Conservation (phyloP, 768 basidiomycete genomes). For the Pulveroboletus sp. region DNA sequence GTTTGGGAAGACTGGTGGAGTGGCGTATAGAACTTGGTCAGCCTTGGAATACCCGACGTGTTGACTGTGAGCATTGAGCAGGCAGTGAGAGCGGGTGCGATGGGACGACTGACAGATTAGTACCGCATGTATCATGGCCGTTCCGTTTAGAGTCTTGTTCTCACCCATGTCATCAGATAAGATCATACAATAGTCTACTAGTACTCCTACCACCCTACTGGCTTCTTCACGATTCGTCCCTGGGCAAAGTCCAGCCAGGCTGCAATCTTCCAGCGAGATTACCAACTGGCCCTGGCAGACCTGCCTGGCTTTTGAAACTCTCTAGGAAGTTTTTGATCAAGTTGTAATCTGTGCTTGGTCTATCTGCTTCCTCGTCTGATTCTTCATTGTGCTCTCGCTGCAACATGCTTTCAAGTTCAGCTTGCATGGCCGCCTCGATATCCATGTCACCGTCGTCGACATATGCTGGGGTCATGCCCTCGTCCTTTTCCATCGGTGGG, state of each 20-base stretch:
- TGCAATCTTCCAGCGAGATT: constrained; percentile 85
- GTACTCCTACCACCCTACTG: too few species aligned
- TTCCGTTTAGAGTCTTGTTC: constrained; percentile 3
- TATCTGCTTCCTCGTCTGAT: constrained; percentile 53
- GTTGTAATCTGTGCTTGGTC: constrained; percentile 70
- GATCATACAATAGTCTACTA: neutral
- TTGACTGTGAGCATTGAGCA: constrained; percentile 63
- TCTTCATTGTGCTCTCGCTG: constrained; percentile 44
- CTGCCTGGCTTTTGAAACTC: constrained; percentile 91
- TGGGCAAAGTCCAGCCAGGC: constrained; percentile 70
- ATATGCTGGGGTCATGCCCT: constrained; percentile 36
- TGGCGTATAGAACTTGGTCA: constrained; percentile 89
- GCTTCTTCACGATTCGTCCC: constrained; percentile 52
- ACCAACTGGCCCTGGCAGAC: constrained; percentile 87
- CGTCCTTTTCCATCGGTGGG: constrained; percentile 44
- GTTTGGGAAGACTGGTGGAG: constrained; percentile 58
- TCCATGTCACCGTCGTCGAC: constrained; percentile 57
- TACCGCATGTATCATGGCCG: constrained; percentile 77
- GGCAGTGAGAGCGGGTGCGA: constrained; percentile 14
- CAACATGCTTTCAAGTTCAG: constrained; percentile 70
- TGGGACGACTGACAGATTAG: constrained; percentile 64
- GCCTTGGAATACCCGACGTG: constrained; percentile 81
- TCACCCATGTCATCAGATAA: neutral
- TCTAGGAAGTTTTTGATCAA: constrained; percentile 97
- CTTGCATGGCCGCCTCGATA: constrained; percentile 87